Conservation (phyloP, 2,329 filamentous ascomycete species). For the Pseudovirgaria hyperparasitica region DNA sequence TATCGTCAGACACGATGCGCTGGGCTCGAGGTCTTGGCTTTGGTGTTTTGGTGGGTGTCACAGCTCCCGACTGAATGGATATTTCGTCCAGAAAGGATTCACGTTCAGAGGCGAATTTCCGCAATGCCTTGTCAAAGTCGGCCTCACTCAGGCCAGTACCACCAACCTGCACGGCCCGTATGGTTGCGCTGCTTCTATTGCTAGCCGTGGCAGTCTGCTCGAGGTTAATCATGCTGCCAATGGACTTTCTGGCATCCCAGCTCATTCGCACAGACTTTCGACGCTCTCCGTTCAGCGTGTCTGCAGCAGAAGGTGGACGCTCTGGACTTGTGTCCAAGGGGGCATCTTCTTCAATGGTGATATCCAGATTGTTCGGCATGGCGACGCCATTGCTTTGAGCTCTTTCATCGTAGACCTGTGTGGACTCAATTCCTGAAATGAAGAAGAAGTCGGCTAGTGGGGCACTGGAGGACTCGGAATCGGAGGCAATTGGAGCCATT, state of each 20-base stretch:
- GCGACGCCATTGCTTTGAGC: slow-evolving; percentile 16
- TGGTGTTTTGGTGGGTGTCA: slow-evolving; percentile 42
- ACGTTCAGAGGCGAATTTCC: slow-evolving; percentile 91
- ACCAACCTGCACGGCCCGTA: slow-evolving; percentile 34
- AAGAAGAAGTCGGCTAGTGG: slow-evolving; percentile 57
- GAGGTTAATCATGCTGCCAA: slow-evolving; percentile 33
- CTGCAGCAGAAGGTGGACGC: slow-evolving; percentile 31
- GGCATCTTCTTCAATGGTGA: slow-evolving; percentile 49
- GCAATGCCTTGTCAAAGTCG: slow-evolving; percentile 84
- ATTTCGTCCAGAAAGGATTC: slow-evolving; percentile 90
- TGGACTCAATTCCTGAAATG: slow-evolving; percentile 43
- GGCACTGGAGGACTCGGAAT: slow-evolving; percentile 31
- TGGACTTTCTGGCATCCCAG: slow-evolving; percentile 37
- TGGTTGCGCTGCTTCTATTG: slow-evolving; percentile 52
- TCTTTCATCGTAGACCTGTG: slow-evolving; percentile 37
- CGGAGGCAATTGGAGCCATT: slow-evolving; percentile 26
- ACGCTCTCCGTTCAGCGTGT: slow-evolving; percentile 26
- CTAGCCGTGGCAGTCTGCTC: slow-evolving; percentile 38
- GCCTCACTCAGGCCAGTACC: slow-evolving; percentile 49
- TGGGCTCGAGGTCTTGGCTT: slow-evolving; percentile 72
- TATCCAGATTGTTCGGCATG: slow-evolving; percentile 28
- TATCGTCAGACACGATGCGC: slow-evolving; percentile 61
- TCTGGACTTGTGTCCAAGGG: slow-evolving; percentile 36
- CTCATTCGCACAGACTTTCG: slow-evolving; percentile 29
- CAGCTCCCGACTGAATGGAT: slow-evolving; percentile 71